Evolutionary conservation across 345 rosid genomes (phyloP).

Genomic region (Eucalyptus pauciflora): DNA sequence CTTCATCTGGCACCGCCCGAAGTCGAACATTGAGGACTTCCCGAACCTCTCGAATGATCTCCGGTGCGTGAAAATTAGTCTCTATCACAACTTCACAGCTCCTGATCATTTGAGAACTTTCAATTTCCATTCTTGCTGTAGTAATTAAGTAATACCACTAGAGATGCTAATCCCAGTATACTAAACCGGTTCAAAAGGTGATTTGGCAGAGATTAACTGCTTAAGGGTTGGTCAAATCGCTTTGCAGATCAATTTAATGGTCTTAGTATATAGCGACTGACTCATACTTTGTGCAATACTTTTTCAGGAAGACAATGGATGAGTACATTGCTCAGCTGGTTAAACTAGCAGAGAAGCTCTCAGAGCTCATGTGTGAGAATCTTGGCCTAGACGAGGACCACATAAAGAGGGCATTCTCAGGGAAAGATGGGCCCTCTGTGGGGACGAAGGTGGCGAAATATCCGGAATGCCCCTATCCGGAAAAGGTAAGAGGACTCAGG

Average conservation of each 20-base stretch:
- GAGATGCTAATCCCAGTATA: conserved; percentile 15
- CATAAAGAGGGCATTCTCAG: conserved; percentile 47
- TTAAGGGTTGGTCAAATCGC: background rate
- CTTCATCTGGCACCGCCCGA: conserved; percentile 72
- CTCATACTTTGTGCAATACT: background rate
- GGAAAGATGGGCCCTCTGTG: conserved; percentile 54
- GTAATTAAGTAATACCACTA: background rate
- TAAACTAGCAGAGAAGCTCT: conserved; percentile 50
- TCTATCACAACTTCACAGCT: background rate
- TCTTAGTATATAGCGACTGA: background rate
- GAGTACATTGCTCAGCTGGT: conserved; percentile 55
- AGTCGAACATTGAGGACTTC: conserved; percentile 45
- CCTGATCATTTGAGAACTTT: background rate
- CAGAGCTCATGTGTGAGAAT: conserved; percentile 67
- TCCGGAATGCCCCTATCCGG: conserved; percentile 68
- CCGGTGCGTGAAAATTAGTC: conserved; percentile 16
- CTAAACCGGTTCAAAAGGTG: background rate
- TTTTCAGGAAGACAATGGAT: conserved; percentile 50
- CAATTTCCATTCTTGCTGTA: background rate
- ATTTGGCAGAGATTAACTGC: background rate
- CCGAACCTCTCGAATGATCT: conserved; percentile 47
- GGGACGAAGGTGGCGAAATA: conserved; percentile 87
- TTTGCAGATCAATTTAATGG: background rate
- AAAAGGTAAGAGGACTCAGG: conserved; percentile 71
- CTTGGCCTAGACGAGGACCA: conserved; percentile 43